Evolutionary conservation across 1,284 basidiomycete genomes (phyloP).

Genomic region (Tilletia setariae): DNA sequence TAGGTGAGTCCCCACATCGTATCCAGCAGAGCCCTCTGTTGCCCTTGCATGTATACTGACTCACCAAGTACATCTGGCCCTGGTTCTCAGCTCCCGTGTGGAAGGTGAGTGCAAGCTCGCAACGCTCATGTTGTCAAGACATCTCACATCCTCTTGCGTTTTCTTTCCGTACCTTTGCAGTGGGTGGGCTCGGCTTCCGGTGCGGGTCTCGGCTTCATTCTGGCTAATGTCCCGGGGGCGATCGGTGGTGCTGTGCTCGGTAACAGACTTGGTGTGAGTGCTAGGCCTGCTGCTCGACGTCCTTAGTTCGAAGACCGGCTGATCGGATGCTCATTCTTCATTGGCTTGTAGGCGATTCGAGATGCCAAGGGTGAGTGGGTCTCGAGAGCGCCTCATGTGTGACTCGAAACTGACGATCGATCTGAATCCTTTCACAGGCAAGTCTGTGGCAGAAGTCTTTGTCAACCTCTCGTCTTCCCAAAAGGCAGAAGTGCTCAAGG

Average conservation of each 20-base stretch:
- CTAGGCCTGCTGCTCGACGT: too few relatives aligned
- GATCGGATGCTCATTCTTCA: too few relatives aligned
- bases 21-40: too few relatives aligned
- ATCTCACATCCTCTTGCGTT: constrained; percentile 18
- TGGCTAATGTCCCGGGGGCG: constrained; percentile 39
- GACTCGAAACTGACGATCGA: too few relatives aligned
- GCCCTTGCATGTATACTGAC: too few relatives aligned
- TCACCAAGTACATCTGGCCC: neutral
- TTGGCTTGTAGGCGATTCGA: neutral
- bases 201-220: constrained; percentile 46
- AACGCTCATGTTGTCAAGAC: neutral
- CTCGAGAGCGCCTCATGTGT: too few relatives aligned
- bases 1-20: constrained; percentile 11
- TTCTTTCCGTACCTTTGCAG: constrained; percentile 20
- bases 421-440: constrained; percentile 26
- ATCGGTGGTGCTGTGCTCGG: constrained; percentile 49
- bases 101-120: constrained; percentile 15
- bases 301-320: too few relatives aligned
- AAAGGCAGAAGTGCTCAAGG: constrained; percentile 78
- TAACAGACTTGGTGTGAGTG: constrained; percentile 28
- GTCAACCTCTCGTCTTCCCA: constrained; percentile 70
- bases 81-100: constrained; percentile 26
- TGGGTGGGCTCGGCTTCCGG: constrained; percentile 47
- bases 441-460: constrained; percentile 67
- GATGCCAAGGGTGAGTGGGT: constrained; percentile 1